Evolutionary conservation across 1,284 basidiomycete species (phyloP), one percentile per base, ranked within the genome.

Genomic region (Athelia psychrophila): DNA sequence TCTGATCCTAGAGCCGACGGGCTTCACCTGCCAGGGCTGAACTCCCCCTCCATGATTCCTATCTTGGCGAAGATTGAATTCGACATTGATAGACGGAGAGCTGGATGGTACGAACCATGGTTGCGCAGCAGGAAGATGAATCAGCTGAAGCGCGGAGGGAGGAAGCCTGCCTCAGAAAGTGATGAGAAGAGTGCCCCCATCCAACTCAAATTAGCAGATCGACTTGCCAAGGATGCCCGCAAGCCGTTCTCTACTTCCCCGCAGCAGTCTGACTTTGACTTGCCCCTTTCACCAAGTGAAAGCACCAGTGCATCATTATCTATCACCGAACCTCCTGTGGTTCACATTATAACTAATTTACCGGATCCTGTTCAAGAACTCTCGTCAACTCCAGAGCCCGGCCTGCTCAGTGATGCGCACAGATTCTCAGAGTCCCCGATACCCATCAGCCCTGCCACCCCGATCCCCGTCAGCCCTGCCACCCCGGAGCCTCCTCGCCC

Each of bases 51-150:
- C 24, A 68, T 89, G 42, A 82, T 91, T 49, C 89, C 89, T 13
- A 84, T 94, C 53, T 77, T 94, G 25, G 92, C 91, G 49, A 93
- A 92, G 69, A 81, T 94, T 18, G 91, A 94, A 66, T 93, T 94
- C 59, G 90, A 93, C 62, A 88, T 94, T 58, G 91, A 93, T 64
- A 75, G 74, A 44, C 73, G 77, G 48, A 84, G 77, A 58, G 89
- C 88, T 10, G 72, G 74, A n/a, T 94, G 92, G 91, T 94, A 87
- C 58, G 84, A 86, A 16, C 79, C 81, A 5, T 93, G 91, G 91
- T 54, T 85, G 32, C 76, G 83, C 51, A 88, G 81, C 58, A 73
- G 86, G 51, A 76, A 75, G 54, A 69, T 73, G 45, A 83, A 82
- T 52, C 76, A 79, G 50, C 74, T 75, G 18, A 86, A 81, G 63